Evolutionary conservation across 768 basidiomycete species (phyloP), one percentile per base, ranked within the genome.

Genomic region (Amanita muscaria): DNA sequence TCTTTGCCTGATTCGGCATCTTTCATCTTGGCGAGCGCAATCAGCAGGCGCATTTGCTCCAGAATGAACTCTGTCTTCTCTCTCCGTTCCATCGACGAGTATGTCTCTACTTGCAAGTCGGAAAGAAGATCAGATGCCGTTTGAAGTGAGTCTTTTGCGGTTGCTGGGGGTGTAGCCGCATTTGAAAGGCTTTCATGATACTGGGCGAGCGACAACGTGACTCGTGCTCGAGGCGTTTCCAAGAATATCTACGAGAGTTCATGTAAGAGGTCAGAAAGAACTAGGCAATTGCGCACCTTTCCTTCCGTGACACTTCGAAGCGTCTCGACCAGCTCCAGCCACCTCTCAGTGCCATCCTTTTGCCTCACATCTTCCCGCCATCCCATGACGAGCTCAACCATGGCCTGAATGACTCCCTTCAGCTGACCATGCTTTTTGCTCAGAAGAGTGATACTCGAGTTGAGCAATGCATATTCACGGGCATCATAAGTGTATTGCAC

Each of bases 31-130:
- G 88, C 88, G 27, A 90, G 77, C 32, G 77, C 71, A 40, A 88
- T 78, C 56, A 93, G 69, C 40, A 98, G 62, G 47, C 96, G 74
- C 91, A 99, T 98, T 64, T 98, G 96, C 63, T 98, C 94, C 34
- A 98, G 67, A 53, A 99, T 88, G 57, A 99, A 97, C 60, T 98
- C 91, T 3, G 91, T 96, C 73, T 99, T 99, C 64, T 99, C 96
- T 57, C 87, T 69, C 48, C 92, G 81, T 51, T 97, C 90, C 96
- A 99, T 98, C 5, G 89, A 91, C 11, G 93, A 97, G 61, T 97
- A 99, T 1, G 96, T 98, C 65, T 99, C 96, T 30, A 99, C 93
- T 67, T 97, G 93, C 2, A 99, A 78, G 47, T 99, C 96, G 18
- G 84, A 84, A 49, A 98, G 73, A 22, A 98, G 68, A 51, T 98